These are phyloP conservation scores for Podospora didyma DNA, from an alignment of 495 filamentous ascomycete genomes.

Conservation along the genomic window DNA sequence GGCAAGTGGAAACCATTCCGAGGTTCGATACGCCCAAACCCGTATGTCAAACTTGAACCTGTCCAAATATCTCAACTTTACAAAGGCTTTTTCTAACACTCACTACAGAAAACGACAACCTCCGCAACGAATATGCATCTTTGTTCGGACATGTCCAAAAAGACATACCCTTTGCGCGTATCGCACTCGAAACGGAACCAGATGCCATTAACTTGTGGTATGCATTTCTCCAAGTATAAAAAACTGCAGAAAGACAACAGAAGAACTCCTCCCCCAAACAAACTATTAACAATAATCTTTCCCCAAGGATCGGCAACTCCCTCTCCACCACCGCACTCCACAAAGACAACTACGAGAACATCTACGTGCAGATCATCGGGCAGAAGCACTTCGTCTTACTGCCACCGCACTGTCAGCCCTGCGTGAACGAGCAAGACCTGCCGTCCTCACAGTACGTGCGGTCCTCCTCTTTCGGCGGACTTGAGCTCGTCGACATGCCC, in stretches of 20 bases:
- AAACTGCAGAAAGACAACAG: too few species aligned
- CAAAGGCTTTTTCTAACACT: neutral
- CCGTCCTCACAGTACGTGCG: constrained; percentile 46
- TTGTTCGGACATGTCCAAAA: constrained; percentile 53
- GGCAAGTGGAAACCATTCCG: neutral
- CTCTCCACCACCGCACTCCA: constrained; percentile 63
- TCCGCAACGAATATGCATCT: constrained; percentile 59
- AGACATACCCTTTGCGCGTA: constrained; percentile 61
- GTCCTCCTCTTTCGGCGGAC: neutral
- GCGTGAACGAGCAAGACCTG: constrained; percentile 57
- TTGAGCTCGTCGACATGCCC: constrained; percentile 27
- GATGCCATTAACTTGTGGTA: constrained; percentile 72
- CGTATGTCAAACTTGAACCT: too few species aligned
- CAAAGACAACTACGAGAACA: constrained; percentile 77
- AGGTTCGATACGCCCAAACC: constrained; percentile 52
- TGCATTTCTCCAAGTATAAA: too few species aligned
- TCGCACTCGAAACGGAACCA: constrained; percentile 55
- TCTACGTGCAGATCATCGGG: constrained; percentile 70
- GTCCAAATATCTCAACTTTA: too few species aligned
- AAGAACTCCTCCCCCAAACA: too few species aligned
- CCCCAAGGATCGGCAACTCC: constrained; percentile 57
- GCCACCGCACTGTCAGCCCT: constrained; percentile 58
- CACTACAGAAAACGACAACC: constrained; percentile 67
- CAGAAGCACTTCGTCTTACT: constrained; percentile 67
- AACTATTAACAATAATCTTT: too few species aligned